Evolutionary conservation across 192 early-diverging fungal species (phyloP).

Genomic region (Mortierella claussenii): DNA sequence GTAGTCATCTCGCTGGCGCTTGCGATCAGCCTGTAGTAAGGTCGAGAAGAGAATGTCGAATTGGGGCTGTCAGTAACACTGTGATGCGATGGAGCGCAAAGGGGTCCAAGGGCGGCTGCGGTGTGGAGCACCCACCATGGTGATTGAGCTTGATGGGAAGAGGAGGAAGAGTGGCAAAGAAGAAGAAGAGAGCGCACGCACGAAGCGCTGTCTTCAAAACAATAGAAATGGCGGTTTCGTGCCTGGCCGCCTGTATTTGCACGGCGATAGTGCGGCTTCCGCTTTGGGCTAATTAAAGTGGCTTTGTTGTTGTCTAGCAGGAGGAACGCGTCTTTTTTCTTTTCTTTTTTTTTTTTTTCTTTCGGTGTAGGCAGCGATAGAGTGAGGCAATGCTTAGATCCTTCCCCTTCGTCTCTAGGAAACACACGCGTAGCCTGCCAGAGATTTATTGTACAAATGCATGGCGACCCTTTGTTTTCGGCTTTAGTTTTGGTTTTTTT

Average conservation of each 20-base stretch:
- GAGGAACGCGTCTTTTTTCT: background rate
- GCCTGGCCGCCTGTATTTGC: too few relatives aligned
- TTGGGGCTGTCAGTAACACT: too few relatives aligned
- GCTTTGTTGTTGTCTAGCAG: background rate
- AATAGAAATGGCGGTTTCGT: too few relatives aligned
- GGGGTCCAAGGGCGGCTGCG: too few relatives aligned
- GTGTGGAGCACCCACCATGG: constrained; percentile 24
- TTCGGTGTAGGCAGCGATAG: too few relatives aligned
- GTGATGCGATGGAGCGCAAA: too few relatives aligned
- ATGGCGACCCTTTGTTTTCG: too few relatives aligned
- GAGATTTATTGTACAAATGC: too few relatives aligned
- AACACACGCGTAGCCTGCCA: too few relatives aligned
- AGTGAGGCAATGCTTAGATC: too few relatives aligned
- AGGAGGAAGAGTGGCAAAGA: background rate
- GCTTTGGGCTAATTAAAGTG: constrained; percentile 9
- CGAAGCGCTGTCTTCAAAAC: background rate
- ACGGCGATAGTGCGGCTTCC: background rate
- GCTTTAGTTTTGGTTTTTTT: background rate
- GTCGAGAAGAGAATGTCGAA: background rate
- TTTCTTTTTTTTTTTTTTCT: background rate
- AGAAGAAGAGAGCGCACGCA: constrained; percentile 1
- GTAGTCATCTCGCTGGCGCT: constrained; percentile 65
- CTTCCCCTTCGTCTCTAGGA: too few relatives aligned
- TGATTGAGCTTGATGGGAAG: constrained; percentile 1
- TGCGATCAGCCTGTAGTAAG: constrained; percentile 55